phyloP scores from a whole-genome alignment of 2,329 filamentous ascomycete species.

The Verruconis gallopava region DNA sequence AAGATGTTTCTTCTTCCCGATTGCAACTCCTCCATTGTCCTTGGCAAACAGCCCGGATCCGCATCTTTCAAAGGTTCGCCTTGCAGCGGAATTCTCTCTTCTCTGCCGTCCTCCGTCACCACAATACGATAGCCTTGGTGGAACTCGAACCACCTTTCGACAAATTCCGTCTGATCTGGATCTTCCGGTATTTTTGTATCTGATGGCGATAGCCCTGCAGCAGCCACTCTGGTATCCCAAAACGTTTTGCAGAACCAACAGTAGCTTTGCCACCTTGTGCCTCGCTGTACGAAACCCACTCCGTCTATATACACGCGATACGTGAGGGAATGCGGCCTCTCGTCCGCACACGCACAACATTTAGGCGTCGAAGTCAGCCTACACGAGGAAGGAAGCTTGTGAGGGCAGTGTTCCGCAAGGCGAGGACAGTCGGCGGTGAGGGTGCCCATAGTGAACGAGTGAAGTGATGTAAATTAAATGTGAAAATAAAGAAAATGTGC shows the following conservation, averaged over 20 bases:
- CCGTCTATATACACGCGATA: slow-evolving; percentile 38
- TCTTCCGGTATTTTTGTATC: slow-evolving; percentile 34
- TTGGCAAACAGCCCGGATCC: slow-evolving; percentile 32
- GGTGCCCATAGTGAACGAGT: slow-evolving; percentile 22
- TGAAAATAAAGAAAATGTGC: too few species aligned
- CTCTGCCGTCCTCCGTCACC: slow-evolving; percentile 27
- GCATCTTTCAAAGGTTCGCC: slow-evolving; percentile 36
- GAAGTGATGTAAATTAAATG: too few species aligned
- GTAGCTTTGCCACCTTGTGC: slow-evolving; percentile 37
- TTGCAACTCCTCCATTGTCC: slow-evolving; percentile 33
- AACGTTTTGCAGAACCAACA: slow-evolving; percentile 41
- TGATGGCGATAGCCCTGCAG: slow-evolving; percentile 26
- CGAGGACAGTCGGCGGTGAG: slow-evolving; percentile 26
- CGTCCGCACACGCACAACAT: slow-evolving; percentile 30
- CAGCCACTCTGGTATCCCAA: slow-evolving; percentile 33
- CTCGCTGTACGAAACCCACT: slow-evolving; percentile 35
- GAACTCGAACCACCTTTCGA: slow-evolving; percentile 36
- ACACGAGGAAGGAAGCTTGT: slow-evolving; percentile 31
- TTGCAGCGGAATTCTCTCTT: slow-evolving; percentile 31
- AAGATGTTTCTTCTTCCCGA: slow-evolving; percentile 11
- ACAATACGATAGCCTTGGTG: slow-evolving; percentile 33
- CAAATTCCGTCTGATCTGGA: slow-evolving; percentile 34
- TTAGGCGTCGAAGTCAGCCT: slow-evolving; percentile 26
- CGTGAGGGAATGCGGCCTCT: slow-evolving; percentile 27
- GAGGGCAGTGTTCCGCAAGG: slow-evolving; percentile 24